Base-by-base conservation (phyloP, 257 asterid genomes). In the Nicotiana tomentosiformis region DNA sequence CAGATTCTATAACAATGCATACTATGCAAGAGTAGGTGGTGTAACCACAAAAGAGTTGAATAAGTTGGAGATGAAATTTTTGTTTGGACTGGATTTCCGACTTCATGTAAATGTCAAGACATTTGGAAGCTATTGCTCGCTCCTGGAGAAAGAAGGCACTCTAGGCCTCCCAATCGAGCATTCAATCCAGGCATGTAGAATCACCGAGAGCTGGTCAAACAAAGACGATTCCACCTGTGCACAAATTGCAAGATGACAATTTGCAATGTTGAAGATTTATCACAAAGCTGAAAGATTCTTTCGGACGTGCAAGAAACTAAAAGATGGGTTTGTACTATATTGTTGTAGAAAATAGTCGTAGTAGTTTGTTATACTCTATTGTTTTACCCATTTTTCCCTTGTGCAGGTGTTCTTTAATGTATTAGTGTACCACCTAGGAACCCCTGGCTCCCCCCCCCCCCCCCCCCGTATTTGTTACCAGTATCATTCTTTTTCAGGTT, bases 1-100 rank as follows among this genome's bases (percentile, higher is more conserved):
- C 94, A 96, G 99, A 77, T 96, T 93, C 91, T 96, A 86, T 87
- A 92, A 92, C 83, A 96, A 96, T 82, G 96, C 97, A 32, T 91
- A 93, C 81, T 96, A 94, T 65, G 99, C 99, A 1, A 91, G 92
- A 87, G 98, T 96, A 46, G 99, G 98, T 79, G 99, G 99, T 53
- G 85, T 96, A 64, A 88, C 90, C 87, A 96, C 98, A 1, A 78
- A 87, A 8, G 99, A 96, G 86, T 58, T 96, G 91, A 96, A 96
- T 93, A 91, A 87, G 85, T 86, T 96, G 83, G 99, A 96, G 90
- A 78, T 88, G 92, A 92, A 91, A 89, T 90, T 96, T 61, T 89
- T 96, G 43, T 96, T 93, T 58, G 88, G 91, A 12, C 76, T 96
- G 77, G 94, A 93, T 83, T 94, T 96, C 82, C 86, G 87, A 67